Percentiles rank a stretch among this genome's conserved stretches.
Evolutionary conservation across 1,139 yeast genomes (phyloP).

Genomic region (Taphrina wiesneri): DNA sequence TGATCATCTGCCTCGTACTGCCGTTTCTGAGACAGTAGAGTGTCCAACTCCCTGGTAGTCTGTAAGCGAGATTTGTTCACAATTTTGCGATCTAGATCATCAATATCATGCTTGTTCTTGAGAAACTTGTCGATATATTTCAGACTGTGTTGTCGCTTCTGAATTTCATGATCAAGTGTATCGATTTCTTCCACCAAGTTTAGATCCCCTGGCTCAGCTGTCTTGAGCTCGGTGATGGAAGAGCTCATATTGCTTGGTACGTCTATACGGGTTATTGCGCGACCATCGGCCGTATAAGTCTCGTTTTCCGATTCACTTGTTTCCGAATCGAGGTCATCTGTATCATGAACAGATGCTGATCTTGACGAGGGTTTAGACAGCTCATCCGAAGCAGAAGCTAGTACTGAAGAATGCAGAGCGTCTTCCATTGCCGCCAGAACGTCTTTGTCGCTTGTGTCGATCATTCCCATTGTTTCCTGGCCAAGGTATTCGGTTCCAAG

Average conservation of each 20-base stretch:
- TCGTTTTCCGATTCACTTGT: background rate
- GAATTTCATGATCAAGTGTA: slow-evolving; percentile 59
- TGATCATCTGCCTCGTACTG: slow-evolving; percentile 80
- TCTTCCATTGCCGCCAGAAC: slow-evolving; percentile 17
- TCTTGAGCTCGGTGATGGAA: slow-evolving; percentile 39
- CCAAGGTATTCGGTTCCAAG: slow-evolving; percentile 2
- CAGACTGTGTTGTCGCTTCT: slow-evolving; percentile 59
- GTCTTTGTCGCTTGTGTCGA: background rate
- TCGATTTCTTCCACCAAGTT: slow-evolving; percentile 68
- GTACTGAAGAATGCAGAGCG: slow-evolving; percentile 16
- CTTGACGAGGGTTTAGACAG: background rate
- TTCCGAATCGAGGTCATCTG: background rate
- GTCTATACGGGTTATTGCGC: background rate
- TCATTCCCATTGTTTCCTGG: slow-evolving; percentile 10
- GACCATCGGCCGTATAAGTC: background rate
- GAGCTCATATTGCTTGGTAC: background rate
- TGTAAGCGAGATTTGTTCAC: slow-evolving; percentile 65
- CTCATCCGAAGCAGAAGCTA: background rate
- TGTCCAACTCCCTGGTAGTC: slow-evolving; percentile 66
- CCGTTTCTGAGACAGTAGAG: slow-evolving; percentile 72
- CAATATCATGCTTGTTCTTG: slow-evolving; percentile 75
- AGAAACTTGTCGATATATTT: slow-evolving; percentile 64
- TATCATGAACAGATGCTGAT: background rate
- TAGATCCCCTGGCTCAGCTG: slow-evolving; percentile 71
- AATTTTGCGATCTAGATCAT: slow-evolving; percentile 65